phyloP scores from a whole-genome alignment of 2,329 filamentous ascomycete species.

The Mollisiaceae sp. region DNA sequence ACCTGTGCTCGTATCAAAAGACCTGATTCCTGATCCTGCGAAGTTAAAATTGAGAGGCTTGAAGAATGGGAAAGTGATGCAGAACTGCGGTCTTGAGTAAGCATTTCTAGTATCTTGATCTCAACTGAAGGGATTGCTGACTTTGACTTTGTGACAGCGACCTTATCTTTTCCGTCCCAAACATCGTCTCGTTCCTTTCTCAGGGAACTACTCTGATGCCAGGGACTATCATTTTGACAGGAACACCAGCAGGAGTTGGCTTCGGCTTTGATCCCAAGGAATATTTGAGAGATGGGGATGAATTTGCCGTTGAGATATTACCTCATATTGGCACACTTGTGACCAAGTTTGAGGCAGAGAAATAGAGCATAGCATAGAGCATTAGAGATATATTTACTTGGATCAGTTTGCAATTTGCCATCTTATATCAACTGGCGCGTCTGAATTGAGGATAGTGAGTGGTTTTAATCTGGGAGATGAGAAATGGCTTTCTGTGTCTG shows the following conservation, averaged over 20 bases:
- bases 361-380: conserved; percentile 38
- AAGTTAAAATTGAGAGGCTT: conserved; percentile 49
- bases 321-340: conserved; percentile 55
- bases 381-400: not conserved
- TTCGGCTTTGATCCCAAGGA: conserved; percentile 44
- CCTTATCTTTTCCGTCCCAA: conserved; percentile 53
- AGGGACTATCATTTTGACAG: conserved; percentile 53
- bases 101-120: not conserved
- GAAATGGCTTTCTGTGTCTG: no score
- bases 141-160: conserved; percentile 43
- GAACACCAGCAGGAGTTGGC: conserved; percentile 49
- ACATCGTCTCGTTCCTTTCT: conserved; percentile 48
- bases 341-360: conserved; percentile 46
- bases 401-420: no score
- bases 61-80: conserved; percentile 58
- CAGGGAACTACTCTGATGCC: conserved; percentile 50
- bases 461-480: no score
- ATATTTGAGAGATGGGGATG: conserved; percentile 51
- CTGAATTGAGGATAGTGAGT: no score
- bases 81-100: conserved; percentile 51
- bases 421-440: no score
- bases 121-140: conserved; percentile 19
- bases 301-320: conserved; percentile 54
- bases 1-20: conserved; percentile 54
- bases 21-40: conserved; percentile 48